These are phyloP conservation scores for Teratosphaeria nubilosa DNA, from an alignment of 2,329 filamentous ascomycete species.

Conservation along the genomic window DNA sequence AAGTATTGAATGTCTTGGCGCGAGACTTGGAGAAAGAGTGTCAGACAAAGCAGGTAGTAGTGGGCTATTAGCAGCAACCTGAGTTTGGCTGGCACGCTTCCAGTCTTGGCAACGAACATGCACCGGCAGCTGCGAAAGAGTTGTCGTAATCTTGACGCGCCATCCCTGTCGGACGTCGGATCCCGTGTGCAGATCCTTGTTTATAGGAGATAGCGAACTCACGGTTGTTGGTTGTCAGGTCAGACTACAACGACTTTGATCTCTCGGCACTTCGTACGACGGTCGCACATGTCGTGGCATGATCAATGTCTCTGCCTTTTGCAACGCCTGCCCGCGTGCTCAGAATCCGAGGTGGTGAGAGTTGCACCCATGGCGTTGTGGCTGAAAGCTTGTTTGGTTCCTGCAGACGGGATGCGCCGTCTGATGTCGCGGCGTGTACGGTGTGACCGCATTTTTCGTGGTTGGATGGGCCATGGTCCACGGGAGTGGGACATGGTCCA, in stretches of 20 bases:
- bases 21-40: background rate
- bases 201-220: background rate
- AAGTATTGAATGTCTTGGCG: background rate
- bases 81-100: background rate
- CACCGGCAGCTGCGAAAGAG: background rate
- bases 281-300: background rate
- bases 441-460: background rate
- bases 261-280: background rate
- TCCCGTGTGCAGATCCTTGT: background rate
- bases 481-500: too few relatives aligned
- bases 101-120: background rate
- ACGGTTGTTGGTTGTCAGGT: background rate
- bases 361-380: background rate
- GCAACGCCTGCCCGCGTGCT: background rate
- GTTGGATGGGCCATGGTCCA: too few relatives aligned
- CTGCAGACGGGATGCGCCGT: background rate
- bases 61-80: too few relatives aligned
- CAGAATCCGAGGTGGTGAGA: background rate
- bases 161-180: background rate
- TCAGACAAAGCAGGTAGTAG: background rate
- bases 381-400: background rate
- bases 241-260: background rate
- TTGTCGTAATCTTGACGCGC: background rate
- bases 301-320: background rate
- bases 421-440: too few relatives aligned